Conservation (phyloP, 495 filamentous ascomycete genomes). For the Penicillium cinerascens region DNA sequence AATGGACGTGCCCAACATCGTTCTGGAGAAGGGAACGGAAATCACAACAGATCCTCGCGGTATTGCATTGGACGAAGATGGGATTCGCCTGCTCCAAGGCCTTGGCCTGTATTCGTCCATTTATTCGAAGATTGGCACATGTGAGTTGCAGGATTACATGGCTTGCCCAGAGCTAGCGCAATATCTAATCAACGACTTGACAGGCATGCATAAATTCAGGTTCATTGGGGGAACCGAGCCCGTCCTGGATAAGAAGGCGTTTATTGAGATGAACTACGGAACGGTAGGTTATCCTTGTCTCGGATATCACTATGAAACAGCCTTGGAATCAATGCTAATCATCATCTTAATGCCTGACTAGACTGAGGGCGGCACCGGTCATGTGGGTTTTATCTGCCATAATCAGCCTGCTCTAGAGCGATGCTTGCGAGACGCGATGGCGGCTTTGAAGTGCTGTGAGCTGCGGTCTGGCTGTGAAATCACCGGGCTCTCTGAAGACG, state of each 20-base stretch:
- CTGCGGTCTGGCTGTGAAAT: conserved; percentile 35
- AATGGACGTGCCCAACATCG: conserved; percentile 25
- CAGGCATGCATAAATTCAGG: conserved; percentile 29
- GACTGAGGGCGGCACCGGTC: conserved; percentile 33
- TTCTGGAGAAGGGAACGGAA: conserved; percentile 41
- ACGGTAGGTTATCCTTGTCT: conserved; percentile 15
- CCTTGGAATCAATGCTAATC: no score
- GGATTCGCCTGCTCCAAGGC: conserved; percentile 42
- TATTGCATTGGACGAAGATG: conserved; percentile 48
- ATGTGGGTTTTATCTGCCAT: conserved; percentile 36
- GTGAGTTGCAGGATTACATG: conserved; percentile 21
- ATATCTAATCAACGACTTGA: not conserved
- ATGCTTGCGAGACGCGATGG: conserved; percentile 23
- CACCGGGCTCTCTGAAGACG: conserved; percentile 21
- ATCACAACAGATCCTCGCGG: conserved; percentile 50
- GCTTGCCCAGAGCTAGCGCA: not conserved
- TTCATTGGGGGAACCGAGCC: conserved; percentile 26
- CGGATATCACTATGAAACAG: not conserved
- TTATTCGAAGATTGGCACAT: conserved; percentile 27
- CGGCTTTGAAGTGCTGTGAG: conserved; percentile 21
- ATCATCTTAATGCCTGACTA: conserved; percentile 5
- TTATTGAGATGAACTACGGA: conserved; percentile 28
- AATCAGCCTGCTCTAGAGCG: conserved; percentile 26
- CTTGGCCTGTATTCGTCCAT: conserved; percentile 41
- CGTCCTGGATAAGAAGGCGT: conserved; percentile 18